Conservation (phyloP, 805 yeast genomes). For the Candida hungchunana region DNA sequence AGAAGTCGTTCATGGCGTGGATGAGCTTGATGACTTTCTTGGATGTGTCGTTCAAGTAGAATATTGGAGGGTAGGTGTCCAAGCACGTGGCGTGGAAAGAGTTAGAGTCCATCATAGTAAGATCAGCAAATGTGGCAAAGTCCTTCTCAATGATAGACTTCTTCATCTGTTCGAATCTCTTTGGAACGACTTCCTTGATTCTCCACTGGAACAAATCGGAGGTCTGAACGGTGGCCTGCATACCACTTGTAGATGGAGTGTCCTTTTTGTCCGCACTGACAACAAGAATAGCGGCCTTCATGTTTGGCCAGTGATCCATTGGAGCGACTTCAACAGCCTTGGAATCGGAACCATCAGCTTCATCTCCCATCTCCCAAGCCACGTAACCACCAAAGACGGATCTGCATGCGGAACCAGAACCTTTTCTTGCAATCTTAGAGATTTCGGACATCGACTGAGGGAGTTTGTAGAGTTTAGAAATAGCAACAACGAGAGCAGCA, state of each 20-base stretch:
- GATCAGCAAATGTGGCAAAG: constrained; percentile 76
- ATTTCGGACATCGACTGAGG: constrained; percentile 84
- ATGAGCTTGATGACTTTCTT: constrained; percentile 73
- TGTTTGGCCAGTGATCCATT: constrained; percentile 80
- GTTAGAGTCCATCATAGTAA: constrained; percentile 95
- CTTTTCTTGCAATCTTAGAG: constrained; percentile 93
- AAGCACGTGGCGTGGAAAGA: constrained; percentile 98
- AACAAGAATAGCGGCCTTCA: constrained; percentile 89
- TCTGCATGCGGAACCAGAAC: constrained; percentile 98
- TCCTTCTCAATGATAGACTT: constrained; percentile 67
- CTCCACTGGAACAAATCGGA: constrained; percentile 83
- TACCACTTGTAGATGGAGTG: constrained; percentile 90
- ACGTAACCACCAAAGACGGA: constrained; percentile 96
- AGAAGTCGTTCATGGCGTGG: constrained; percentile 66
- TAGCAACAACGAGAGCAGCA: constrained; percentile 90
- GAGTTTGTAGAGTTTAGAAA: constrained; percentile 77
- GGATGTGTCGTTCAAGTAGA: constrained; percentile 88
- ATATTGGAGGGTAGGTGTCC: constrained; percentile 94
- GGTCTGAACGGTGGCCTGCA: constrained; percentile 92
- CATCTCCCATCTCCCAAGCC: constrained; percentile 96
- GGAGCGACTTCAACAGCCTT: constrained; percentile 92
- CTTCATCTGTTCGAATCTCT: constrained; percentile 79
- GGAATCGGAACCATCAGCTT: constrained; percentile 81
- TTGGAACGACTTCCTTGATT: constrained; percentile 78
- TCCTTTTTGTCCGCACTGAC: constrained; percentile 93